Base-by-base conservation (phyloP, 768 basidiomycete species). In the Hygrophorus russula region DNA sequence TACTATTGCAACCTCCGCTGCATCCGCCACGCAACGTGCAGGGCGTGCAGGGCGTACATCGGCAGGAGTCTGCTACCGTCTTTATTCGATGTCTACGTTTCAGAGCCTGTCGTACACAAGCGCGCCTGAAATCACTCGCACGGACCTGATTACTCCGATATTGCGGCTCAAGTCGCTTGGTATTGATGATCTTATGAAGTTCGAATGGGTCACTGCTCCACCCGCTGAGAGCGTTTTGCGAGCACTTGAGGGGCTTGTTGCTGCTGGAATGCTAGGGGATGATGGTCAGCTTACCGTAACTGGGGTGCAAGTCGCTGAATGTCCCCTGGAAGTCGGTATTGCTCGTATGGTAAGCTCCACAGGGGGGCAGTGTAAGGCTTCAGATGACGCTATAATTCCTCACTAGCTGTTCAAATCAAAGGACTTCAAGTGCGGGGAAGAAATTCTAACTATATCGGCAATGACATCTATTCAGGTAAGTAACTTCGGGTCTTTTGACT, bases 11-110 rank as follows among this genome's bases (percentile, higher is more conserved):
- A 77, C 81, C 29, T 97, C 93, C 5, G 64, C 76, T 42, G 90
- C 94, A 5, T 96, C 92, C 6, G 88, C 92, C 2, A 85, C 78
- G 0, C 96, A 99, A 61, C 75, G 96, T 30, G 85, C 93, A 11
- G 96, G 96, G 20, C 79, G 96, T 42, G 94, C 96, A 6, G 96
- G 96, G 18, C 80, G 96, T 36, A 97, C 94, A 0, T 81, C 91
- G 1, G 70, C 89, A 3, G 96, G 96, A 2, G 71, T 93, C 50
- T 96, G 92, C 57, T 96, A 93, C 57, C 77, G 96, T 28, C 73
- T 99, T 11, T 99, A 93, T 63, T 73, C 92, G 0, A 63, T 74
- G 39, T 66, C 76, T 0, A 65, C 66, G 10, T 74, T 86, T 40
- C 60, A 74, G 4, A 60, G 69, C 0, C 73, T 98, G 46, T 69